A percentile compares a stretch with the other conserved stretches of the same genome.
Evolutionary conservation across 495 filamentous ascomycete genomes (phyloP).

Genomic region (Pyrenula aspistea): DNA sequence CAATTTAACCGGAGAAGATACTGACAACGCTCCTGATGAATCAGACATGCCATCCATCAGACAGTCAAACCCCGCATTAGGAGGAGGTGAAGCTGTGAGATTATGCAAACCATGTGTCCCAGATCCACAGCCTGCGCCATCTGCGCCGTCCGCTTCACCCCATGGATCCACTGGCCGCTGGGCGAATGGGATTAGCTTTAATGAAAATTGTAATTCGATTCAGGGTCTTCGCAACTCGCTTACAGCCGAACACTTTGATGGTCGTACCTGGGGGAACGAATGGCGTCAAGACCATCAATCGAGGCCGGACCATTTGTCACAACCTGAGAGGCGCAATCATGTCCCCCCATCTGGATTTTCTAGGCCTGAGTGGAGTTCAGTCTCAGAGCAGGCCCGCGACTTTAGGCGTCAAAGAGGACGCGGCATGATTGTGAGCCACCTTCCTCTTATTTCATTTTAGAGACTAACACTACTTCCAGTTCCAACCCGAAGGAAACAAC

Average conservation of each 20-base stretch:
- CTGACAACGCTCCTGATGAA: conserved; percentile 5
- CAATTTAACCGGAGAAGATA: conserved; percentile 29
- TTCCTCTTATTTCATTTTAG: neutral
- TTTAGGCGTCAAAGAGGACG: conserved; percentile 1
- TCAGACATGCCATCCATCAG: conserved; percentile 7
- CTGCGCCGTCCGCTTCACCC: conserved; percentile 1
- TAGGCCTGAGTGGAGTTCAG: conserved; percentile 1
- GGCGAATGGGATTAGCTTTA: neutral
- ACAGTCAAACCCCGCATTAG: conserved; percentile 39
- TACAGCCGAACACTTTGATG: neutral
- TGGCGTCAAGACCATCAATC: neutral
- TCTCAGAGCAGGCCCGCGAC: neutral
- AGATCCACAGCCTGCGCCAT: conserved; percentile 71
- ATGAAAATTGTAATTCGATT: neutral
- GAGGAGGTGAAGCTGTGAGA: conserved; percentile 76
- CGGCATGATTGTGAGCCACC: neutral
- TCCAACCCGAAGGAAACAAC: neutral
- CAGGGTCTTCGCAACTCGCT: neutral
- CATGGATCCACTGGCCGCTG: neutral
- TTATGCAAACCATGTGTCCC: conserved; percentile 93
- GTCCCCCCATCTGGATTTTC: neutral
- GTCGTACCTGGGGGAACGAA: neutral
- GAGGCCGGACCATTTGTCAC: neutral
- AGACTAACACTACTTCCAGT: neutral
- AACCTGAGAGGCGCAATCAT: neutral